phyloP scores from a whole-genome alignment of 179 eudicot species.

The Dionaea muscipula region DNA sequence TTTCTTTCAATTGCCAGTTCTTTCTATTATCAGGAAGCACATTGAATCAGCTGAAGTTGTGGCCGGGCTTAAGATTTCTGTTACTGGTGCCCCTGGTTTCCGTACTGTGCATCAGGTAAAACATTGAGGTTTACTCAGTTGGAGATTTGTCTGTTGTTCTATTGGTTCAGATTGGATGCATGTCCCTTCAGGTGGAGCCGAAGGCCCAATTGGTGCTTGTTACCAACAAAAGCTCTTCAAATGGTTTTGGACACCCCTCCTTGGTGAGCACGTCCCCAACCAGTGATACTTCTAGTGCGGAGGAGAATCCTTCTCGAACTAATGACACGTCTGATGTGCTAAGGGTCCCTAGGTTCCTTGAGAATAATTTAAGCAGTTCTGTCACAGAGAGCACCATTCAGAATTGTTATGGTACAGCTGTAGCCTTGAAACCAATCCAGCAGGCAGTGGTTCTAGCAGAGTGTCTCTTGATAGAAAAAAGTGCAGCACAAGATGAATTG shows the following conservation, averaged over 20 bases:
- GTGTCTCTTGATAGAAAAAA: slow-evolving; percentile 64
- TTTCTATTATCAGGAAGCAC: slow-evolving; percentile 33
- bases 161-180: background rate
- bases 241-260: slow-evolving; percentile 11
- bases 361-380: slow-evolving; percentile 19
- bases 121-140: background rate
- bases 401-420: slow-evolving; percentile 16
- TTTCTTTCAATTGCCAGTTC: slow-evolving; percentile 4
- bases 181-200: slow-evolving; percentile 56
- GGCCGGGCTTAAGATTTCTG: slow-evolving; percentile 47
- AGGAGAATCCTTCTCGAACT: slow-evolving; percentile 17
- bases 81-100: slow-evolving; percentile 80
- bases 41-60: slow-evolving; percentile 55
- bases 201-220: slow-evolving; percentile 74
- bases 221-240: slow-evolving; percentile 23
- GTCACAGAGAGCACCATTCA: slow-evolving; percentile 18
- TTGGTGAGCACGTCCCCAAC: slow-evolving; percentile 14
- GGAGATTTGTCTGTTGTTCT: background rate
- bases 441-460: slow-evolving; percentile 75
- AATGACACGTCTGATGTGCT: slow-evolving; percentile 56
- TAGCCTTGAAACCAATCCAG: slow-evolving; percentile 40
- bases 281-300: slow-evolving; percentile 16
- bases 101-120: slow-evolving; percentile 80
- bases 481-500: slow-evolving; percentile 60
- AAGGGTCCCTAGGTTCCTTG: slow-evolving; percentile 58